Conservation (phyloP, 768 basidiomycete species). For the Calocybe gangraenosa region DNA sequence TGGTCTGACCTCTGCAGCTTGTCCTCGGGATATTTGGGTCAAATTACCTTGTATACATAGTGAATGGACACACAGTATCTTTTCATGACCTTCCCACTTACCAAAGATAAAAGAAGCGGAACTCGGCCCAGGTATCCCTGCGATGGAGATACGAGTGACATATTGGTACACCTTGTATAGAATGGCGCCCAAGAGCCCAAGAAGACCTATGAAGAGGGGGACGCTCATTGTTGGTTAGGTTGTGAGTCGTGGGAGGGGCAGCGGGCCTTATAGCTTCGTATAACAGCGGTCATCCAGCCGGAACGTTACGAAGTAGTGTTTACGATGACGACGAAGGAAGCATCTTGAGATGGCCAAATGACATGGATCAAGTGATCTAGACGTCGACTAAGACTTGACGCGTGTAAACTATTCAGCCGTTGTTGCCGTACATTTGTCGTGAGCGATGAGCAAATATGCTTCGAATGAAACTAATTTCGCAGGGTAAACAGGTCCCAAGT, state of each 20-base stretch:
- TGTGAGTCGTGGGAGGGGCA: background rate
- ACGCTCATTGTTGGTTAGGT: conserved; percentile 12
- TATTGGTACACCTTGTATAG: conserved; percentile 26
- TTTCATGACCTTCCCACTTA: conserved; percentile 12
- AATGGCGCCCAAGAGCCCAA: conserved; percentile 7
- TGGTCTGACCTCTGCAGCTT: conserved; percentile 28
- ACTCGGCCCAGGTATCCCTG: conserved; percentile 30
- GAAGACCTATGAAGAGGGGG: conserved; percentile 4
- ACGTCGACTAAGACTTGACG: too few relatives aligned
- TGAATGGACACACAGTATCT: too few relatives aligned
- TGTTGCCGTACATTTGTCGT: conserved; percentile 11
- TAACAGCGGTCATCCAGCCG: too few relatives aligned
- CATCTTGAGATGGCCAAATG: too few relatives aligned
- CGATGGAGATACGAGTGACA: conserved; percentile 28
- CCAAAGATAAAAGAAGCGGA: conserved; percentile 36
- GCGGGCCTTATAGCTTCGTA: conserved; percentile 4
- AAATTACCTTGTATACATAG: conserved; percentile 20
- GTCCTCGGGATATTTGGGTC: conserved; percentile 25
- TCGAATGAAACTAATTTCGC: too few relatives aligned
- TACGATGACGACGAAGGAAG: conserved; percentile 5
- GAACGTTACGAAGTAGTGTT: conserved; percentile 3
- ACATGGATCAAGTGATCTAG: too few relatives aligned
- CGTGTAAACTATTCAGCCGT: too few relatives aligned
- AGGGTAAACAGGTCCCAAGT: too few relatives aligned
- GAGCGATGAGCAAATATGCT: conserved; percentile 10